Evolutionary conservation across 208 protist species (phyloP).

Genomic region (Borovskyia barvae): DNA sequence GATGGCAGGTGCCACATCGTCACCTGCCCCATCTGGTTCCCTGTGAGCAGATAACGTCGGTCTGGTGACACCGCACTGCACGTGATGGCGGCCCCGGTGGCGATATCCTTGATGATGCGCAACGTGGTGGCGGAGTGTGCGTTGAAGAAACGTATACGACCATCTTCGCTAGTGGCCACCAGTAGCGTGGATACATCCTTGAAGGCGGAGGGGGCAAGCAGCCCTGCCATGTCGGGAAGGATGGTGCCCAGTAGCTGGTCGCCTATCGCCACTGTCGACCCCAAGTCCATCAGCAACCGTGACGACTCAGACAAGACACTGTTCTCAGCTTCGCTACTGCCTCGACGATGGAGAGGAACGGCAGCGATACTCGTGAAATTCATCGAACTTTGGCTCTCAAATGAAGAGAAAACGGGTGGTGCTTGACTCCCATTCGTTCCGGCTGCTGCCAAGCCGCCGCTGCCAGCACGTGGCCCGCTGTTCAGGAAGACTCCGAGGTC

Average conservation of each 20-base stretch:
- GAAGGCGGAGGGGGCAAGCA: slow-evolving; percentile 10
- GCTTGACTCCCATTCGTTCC: slow-evolving; percentile 25
- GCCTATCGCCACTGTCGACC: slow-evolving; percentile 3
- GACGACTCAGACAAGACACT: slow-evolving; percentile 17
- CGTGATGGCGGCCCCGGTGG: slow-evolving; percentile 76
- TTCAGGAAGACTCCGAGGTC: slow-evolving; percentile 10
- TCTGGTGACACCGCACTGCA: slow-evolving; percentile 73
- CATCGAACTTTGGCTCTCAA: slow-evolving; percentile 73
- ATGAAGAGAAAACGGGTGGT: slow-evolving; percentile 57
- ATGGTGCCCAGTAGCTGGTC: slow-evolving; percentile 21
- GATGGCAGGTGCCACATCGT: slow-evolving; percentile 84
- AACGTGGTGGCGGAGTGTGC: slow-evolving; percentile 39
- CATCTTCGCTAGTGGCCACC: slow-evolving; percentile 78
- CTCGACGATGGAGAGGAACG: slow-evolving; percentile 38
- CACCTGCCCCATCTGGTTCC: slow-evolving; percentile 80
- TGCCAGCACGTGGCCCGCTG: neutral
- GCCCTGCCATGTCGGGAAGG: slow-evolving; percentile 1
- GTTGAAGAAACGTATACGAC: slow-evolving; percentile 84
- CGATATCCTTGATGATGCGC: slow-evolving; percentile 65
- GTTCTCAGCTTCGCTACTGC: slow-evolving; percentile 7
- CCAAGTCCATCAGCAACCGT: slow-evolving; percentile 11
- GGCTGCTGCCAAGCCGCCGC: slow-evolving; percentile 1
- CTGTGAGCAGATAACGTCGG: slow-evolving; percentile 68
- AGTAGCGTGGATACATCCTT: slow-evolving; percentile 34
- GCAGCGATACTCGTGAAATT: slow-evolving; percentile 80